Evolutionary conservation across 1,139 yeast genomes (phyloP).

Genomic region (Diutina siamensis): DNA sequence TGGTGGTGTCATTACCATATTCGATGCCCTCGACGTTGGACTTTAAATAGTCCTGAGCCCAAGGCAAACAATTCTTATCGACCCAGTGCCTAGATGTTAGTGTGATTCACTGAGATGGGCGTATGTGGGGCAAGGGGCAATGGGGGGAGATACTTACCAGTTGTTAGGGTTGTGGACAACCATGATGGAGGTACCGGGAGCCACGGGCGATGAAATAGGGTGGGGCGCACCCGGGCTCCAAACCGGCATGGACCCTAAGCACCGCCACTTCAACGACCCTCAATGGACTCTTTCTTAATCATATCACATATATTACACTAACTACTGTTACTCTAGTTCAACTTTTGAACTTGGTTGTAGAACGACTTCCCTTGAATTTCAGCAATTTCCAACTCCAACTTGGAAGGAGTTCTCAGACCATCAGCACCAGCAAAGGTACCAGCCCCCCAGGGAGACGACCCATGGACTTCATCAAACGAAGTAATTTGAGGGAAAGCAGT

Average conservation of each 20-base stretch:
- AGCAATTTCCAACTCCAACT: constrained; percentile 3
- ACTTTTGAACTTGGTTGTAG: constrained; percentile 1
- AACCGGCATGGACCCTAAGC: too few species aligned
- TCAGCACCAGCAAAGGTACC: constrained; percentile 6
- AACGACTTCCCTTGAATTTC: constrained; percentile 4
- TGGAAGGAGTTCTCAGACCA: neutral
- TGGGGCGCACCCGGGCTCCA: neutral
- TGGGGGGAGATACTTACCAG: constrained; percentile 37
- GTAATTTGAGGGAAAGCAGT: constrained; percentile 5
- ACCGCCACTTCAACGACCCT: too few species aligned
- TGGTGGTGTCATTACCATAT: constrained; percentile 22
- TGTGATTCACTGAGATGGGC: too few species aligned
- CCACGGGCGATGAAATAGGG: neutral
- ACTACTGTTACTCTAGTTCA: constrained; percentile 3
- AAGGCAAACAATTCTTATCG: constrained; percentile 65
- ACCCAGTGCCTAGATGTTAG: constrained; percentile 66
- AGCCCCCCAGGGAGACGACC: constrained; percentile 6
- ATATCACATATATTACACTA: too few species aligned
- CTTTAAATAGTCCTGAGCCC: constrained; percentile 54
- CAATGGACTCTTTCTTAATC: too few species aligned
- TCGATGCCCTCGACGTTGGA: constrained; percentile 28
- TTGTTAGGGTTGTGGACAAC: constrained; percentile 76
- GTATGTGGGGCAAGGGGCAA: constrained; percentile 7
- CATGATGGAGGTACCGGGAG: constrained; percentile 22
- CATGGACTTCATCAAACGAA: constrained; percentile 6